Base-by-base conservation (phyloP, 75 land plant genomes). In the Cunninghamia lanceolata region DNA sequence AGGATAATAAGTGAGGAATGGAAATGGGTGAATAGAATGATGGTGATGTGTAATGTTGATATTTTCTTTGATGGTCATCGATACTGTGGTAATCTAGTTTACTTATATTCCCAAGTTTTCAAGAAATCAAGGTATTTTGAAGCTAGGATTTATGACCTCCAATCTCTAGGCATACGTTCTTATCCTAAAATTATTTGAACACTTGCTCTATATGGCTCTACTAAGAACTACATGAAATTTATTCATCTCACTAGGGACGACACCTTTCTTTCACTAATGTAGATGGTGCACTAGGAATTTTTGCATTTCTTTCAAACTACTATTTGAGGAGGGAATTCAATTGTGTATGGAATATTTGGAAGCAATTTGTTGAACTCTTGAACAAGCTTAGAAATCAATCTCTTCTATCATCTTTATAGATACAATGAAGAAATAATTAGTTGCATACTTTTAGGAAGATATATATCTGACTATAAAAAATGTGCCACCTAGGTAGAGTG, bases 51-150 rank as follows among this genome's bases (percentile, higher is more conserved):
- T 3, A 74, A 11, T 74, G 30, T 15, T 13, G 14, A 11, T 74
- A 9, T 2, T 74, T 35, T 32, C 35, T 74, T 11, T 10, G 6
- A 11, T 34, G 76, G 38, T 1, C 15, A 28, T 2, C 15, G 10
- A 35, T 74, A 74, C 13, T 38, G 14, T 3, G 38, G 15, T 1
- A 74, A 74, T 30, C 76, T 39, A 4, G 1, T 74, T 74, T 35
- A 34, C 76, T 4, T 32, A 8, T 39, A 74, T 9, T 74, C 76
- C 13, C 76, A 30, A 35, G 76, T 74, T 11, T 11, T 74, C 39
- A 74, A 32, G 30, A 74, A 74, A 71, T 87, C 89, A 15, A 89
- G 82, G 82, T 89, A 73, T 85, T 89, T 89, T 82, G 86, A 89
- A 80, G 83, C 91, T 9, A 63, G 89, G 43, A 59, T 89, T 34